phyloP scores from a whole-genome alignment of 2,329 filamentous ascomycete species.

The Beauveria pseudobassiana region DNA sequence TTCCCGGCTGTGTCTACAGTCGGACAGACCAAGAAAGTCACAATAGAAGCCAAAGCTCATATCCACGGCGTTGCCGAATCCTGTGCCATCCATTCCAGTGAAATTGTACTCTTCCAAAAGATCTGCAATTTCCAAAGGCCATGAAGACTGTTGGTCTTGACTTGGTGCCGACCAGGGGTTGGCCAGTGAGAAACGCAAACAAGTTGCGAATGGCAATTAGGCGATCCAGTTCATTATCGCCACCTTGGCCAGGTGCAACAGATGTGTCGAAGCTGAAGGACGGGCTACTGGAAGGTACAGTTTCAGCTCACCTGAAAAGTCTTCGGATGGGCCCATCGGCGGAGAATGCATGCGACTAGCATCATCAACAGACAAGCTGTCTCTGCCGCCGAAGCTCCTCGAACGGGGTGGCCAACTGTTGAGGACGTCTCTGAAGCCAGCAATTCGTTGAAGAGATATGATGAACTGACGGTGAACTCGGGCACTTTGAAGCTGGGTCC shows the following conservation, averaged over 20 bases:
- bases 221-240: conserved; percentile 40
- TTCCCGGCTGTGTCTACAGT: conserved; percentile 74
- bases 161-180: conserved; percentile 54
- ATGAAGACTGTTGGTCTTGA: conserved; percentile 43
- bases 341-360: conserved; percentile 33
- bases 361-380: conserved; percentile 42
- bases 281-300: conserved; percentile 47
- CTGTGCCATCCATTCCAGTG: conserved; percentile 46
- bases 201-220: conserved; percentile 55
- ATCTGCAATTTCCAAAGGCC: conserved; percentile 43
- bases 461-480: conserved; percentile 45
- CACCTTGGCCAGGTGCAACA: conserved; percentile 24
- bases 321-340: conserved; percentile 29
- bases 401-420: conserved; percentile 25
- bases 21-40: conserved; percentile 67
- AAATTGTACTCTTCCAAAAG: conserved; percentile 53
- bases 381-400: conserved; percentile 40
- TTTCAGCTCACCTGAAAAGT: conserved; percentile 34
- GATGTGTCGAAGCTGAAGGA: conserved; percentile 28
- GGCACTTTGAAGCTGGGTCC: conserved; percentile 56
- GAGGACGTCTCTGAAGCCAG: conserved; percentile 37
- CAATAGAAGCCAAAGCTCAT: conserved; percentile 68
- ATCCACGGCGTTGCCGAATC: conserved; percentile 52
- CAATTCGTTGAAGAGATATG: conserved; percentile 46
- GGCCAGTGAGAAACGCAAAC: conserved; percentile 57